Percentiles rank a stretch among this genome's conserved stretches.
Conservation (phyloP, 441 rosid species). For the Brassica balearica region DNA sequence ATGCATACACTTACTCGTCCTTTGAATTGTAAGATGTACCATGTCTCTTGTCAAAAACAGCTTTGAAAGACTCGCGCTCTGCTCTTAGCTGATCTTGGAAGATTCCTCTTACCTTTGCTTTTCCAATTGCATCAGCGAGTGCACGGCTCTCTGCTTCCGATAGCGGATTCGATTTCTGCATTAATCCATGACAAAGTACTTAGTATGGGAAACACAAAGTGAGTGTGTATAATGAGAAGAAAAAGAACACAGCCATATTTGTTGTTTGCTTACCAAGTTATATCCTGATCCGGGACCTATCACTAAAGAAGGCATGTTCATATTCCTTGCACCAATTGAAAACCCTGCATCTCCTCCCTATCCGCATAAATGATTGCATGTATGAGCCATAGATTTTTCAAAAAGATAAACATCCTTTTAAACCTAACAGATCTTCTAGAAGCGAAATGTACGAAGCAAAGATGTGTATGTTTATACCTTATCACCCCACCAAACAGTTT, state of each 20-base stretch:
- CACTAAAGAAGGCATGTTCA: slow-evolving; percentile 63
- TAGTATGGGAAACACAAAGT: background rate
- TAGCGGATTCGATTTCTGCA: slow-evolving; percentile 82
- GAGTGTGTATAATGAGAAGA: background rate
- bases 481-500: slow-evolving; percentile 90
- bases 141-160: slow-evolving; percentile 51
- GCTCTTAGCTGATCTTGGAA: slow-evolving; percentile 86
- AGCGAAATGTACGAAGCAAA: background rate
- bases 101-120: slow-evolving; percentile 55
- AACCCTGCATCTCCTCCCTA: slow-evolving; percentile 82
- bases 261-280: slow-evolving; percentile 66
- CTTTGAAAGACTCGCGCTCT: slow-evolving; percentile 88
- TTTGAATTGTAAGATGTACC: slow-evolving; percentile 54
- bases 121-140: slow-evolving; percentile 46
- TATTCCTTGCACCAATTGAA: slow-evolving; percentile 76
- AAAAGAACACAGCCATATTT: background rate
- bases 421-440: background rate
- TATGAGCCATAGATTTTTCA: slow-evolving; percentile 12
- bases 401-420: slow-evolving; percentile 1
- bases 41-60: slow-evolving; percentile 76
- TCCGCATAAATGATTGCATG: slow-evolving; percentile 1
- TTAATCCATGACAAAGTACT: background rate
- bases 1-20: slow-evolving; percentile 53
- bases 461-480: slow-evolving; percentile 56
- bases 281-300: slow-evolving; percentile 97